phyloP scores from a whole-genome alignment of 1,284 basidiomycete species.

The Athelia psychrophila region DNA sequence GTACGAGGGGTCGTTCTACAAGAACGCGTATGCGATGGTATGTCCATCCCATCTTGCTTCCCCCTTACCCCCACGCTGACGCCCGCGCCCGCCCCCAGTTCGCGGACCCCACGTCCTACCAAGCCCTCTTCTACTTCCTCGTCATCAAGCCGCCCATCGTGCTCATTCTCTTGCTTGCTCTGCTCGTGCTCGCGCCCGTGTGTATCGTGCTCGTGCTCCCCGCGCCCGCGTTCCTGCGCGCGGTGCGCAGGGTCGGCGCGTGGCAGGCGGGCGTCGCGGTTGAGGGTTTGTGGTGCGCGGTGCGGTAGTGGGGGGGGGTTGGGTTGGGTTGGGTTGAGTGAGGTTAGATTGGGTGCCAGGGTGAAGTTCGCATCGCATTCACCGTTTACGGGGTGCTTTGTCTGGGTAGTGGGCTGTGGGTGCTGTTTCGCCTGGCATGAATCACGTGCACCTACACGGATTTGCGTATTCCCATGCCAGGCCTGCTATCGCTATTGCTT shows the following conservation, averaged over 20 bases:
- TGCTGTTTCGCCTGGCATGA: no score
- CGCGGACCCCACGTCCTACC: constrained; percentile 74
- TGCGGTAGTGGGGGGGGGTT: constrained; percentile 22
- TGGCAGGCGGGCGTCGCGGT: constrained; percentile 82
- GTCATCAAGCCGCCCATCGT: constrained; percentile 81
- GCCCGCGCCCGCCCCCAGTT: constrained; percentile 47
- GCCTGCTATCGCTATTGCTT: no score
- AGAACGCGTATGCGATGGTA: constrained; percentile 77
- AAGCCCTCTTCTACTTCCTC: constrained; percentile 80
- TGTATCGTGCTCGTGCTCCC: constrained; percentile 57
- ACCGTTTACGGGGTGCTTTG: no score
- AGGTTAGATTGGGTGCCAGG: no score
- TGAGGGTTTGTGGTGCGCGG: constrained; percentile 63
- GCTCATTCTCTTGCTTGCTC: constrained; percentile 53
- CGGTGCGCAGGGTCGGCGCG: constrained; percentile 60
- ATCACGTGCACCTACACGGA: no score
- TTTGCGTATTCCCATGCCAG: no score
- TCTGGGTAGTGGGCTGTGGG: no score
- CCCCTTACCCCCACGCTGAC: constrained; percentile 1
- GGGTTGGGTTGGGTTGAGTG: no score
- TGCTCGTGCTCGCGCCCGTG: constrained; percentile 57
- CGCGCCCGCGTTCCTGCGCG: constrained; percentile 61
- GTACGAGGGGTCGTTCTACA: constrained; percentile 69
- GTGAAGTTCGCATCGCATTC: no score
- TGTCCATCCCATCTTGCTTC: constrained; percentile 17